Evolutionary conservation across 805 yeast genomes (phyloP), one percentile per base, ranked within the genome.

Genomic region (Isabelozyma pseudorhagii): DNA sequence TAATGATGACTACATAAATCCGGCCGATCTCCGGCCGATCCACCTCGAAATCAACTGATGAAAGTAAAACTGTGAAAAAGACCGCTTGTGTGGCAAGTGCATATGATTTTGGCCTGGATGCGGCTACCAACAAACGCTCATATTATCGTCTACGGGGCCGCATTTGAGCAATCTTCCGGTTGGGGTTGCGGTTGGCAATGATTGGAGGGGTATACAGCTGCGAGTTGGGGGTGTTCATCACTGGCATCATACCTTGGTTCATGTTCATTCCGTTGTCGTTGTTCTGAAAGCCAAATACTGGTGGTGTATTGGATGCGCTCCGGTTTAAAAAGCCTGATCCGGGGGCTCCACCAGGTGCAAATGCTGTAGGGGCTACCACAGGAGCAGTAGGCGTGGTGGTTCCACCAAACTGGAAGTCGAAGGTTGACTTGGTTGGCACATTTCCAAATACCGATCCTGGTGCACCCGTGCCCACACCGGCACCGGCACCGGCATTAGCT

Each of bases 301-400:
- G 15, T 27, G 45, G 36, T 31, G 45, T 28, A 25, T 11, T 28
- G 14, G 45, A 31, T 42, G 38, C 17, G 9, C 31, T 27, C 28
- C 21, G 36, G 11, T 13, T 14, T 5, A 28, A 42, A 15, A 29
- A 13, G 21, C 29, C 15, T 13, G 21, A 10, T 28, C 38, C 45
- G 2, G 38, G 21, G 5, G 13, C 38, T 9, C 44, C 44, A 18
- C 14, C 27, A 3, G 18, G 17, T 2, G 51, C 36, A 40, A 49
- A 44, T 13, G 51, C 46, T 1, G 58, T 25, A 10, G 49, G 17
- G 14, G 50, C 27, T 38, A 21, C 15, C 5, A 38, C 15, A 8
- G 40, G 40, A 5, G 18, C 40, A 1, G 18, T 38, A 15, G 40
- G 40, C 18, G 44, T 11, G 7, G 40, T 11, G 25, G 41, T 34